Evolutionary conservation across 2,329 filamentous ascomycete genomes (phyloP).

Genomic region (Septoria petroselini): DNA sequence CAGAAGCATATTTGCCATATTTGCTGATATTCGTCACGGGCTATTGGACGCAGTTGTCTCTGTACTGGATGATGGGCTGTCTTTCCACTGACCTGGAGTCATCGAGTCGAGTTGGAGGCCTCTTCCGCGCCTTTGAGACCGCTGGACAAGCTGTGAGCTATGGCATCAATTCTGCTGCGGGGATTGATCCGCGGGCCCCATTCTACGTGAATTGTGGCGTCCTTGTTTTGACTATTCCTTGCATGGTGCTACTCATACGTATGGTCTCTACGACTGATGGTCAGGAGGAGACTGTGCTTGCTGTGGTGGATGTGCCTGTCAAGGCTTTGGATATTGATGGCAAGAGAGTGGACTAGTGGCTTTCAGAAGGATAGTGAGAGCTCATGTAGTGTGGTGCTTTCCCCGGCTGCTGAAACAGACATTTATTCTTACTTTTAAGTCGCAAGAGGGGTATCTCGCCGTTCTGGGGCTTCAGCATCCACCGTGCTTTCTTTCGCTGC

Average conservation of each 20-base stretch:
- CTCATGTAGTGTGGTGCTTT: too few relatives aligned
- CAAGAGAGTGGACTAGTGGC: background rate
- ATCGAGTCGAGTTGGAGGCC: constrained; percentile 34
- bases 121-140: constrained; percentile 40
- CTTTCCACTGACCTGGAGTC: constrained; percentile 39
- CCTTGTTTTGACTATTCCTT: constrained; percentile 22
- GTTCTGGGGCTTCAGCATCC: too few relatives aligned
- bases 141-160: constrained; percentile 47
- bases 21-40: constrained; percentile 29
- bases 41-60: constrained; percentile 28
- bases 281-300: background rate
- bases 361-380: too few relatives aligned
- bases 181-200: constrained; percentile 8
- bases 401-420: too few relatives aligned
- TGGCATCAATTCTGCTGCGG: constrained; percentile 25
- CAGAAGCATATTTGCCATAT: constrained; percentile 27
- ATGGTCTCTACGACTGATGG: constrained; percentile 18
- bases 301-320: background rate
- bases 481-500: background rate
- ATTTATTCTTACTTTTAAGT: too few relatives aligned
- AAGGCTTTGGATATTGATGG: background rate
- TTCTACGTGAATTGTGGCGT: constrained; percentile 25
- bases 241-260: constrained; percentile 23
- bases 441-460: too few relatives aligned
- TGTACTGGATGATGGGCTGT: constrained; percentile 42